Evolutionary conservation across 176 grass and related monocot genomes (phyloP), one percentile per base, ranked within the genome.

Genomic region (Rhynchospora pubera): DNA sequence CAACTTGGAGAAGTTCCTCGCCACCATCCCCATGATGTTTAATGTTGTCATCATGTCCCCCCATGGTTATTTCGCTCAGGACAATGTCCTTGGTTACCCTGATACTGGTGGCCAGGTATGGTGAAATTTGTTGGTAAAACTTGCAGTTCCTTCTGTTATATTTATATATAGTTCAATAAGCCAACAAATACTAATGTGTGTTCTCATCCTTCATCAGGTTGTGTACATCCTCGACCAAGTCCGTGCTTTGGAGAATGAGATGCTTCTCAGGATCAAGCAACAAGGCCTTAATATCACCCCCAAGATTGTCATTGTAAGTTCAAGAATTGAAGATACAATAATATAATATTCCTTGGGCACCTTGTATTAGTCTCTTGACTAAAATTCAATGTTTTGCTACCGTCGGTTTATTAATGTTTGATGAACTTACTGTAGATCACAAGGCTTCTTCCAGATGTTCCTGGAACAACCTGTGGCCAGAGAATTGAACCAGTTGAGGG

Each of bases 161-260:
- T 51, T 26, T 34, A 2, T 34, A 5, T 70, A 45, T 55, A 77
- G 57, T 65, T 79, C 8, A 83, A 60, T 86, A n/a, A 39, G 46
- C 21, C 4, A 23, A 13, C 14, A 50, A 51, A 73, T 86, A 77
- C 56, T 86, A 55, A 88, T 81, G 21, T 84, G 34, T 0, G 42
- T 61, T 39, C 4, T 3, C 78, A 65, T 55, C n/a, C 14, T 57
- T 56, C 65, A 48, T 58, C 77, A 97, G 94, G 79, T 99, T 77
- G 96, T 99, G 62, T 99, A 99, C 75, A 99, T 99, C 81, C 83
- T 99, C 67, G 96, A 99, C 86, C 96, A 99, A 93, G 96, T 99
- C 60, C 90, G 92, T 14, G 96, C 96, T 65, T 84, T 99, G 82
- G 96, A 99, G 89, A 88, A 87, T 34, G 96, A 99, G 87, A 99